A percentile compares a stretch with the other conserved stretches of the same genome.
phyloP scores from a whole-genome alignment of 2,329 filamentous ascomycete species.

The Aspergillus novofumigatus region DNA sequence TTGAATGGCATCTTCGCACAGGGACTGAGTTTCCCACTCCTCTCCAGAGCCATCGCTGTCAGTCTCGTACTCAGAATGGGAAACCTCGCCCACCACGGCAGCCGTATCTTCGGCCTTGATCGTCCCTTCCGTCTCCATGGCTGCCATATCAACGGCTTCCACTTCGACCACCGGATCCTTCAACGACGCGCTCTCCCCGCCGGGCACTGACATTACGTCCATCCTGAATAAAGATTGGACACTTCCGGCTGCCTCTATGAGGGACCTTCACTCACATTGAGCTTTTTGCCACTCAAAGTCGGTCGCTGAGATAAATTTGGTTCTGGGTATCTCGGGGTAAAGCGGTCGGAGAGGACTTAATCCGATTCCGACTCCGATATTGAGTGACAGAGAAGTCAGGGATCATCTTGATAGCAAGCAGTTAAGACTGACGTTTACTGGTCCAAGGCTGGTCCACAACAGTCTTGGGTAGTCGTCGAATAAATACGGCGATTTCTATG shows the following conservation, averaged over 20 bases:
- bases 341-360: slow-evolving; percentile 25
- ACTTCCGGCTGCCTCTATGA: slow-evolving; percentile 30
- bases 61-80: slow-evolving; percentile 31
- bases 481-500: background rate
- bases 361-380: slow-evolving; percentile 23
- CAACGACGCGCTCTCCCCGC: slow-evolving; percentile 28
- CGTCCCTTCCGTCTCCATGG: slow-evolving; percentile 17
- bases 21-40: slow-evolving; percentile 60
- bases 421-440: no score
- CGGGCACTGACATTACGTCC: slow-evolving; percentile 36
- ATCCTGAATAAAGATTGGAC: slow-evolving; percentile 33
- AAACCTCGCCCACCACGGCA: slow-evolving; percentile 29
- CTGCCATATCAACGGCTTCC: slow-evolving; percentile 29
- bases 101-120: slow-evolving; percentile 22
- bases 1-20: slow-evolving; percentile 61
- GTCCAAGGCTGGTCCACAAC: background rate
- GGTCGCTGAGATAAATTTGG: slow-evolving; percentile 23
- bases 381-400: background rate
- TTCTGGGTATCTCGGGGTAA: slow-evolving; percentile 20
- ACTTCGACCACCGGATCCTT: slow-evolving; percentile 35
- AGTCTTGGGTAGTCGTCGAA: background rate
- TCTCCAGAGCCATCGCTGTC: slow-evolving; percentile 35
- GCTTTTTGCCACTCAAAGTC: slow-evolving; percentile 23
- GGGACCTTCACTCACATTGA: slow-evolving; percentile 28
- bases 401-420: background rate